Percentiles rank a stretch among this genome's conserved stretches.
Evolutionary conservation across 2,329 filamentous ascomycete species (phyloP).

Genomic region (Graphilbum ipis-grandicollis): DNA sequence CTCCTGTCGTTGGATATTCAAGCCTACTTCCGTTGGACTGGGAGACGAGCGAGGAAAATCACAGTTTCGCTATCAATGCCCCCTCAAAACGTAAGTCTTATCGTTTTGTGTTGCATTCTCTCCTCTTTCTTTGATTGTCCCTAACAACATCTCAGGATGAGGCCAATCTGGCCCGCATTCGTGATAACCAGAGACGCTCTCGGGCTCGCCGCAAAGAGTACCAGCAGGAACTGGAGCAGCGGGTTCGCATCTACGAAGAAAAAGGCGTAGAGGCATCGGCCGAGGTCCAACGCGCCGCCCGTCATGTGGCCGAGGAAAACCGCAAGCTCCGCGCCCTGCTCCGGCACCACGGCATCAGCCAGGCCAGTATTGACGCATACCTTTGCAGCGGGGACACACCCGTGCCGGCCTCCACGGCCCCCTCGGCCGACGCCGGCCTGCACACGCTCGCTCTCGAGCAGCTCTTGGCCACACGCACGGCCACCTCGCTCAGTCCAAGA

Average conservation of each 20-base stretch:
- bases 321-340: slow-evolving; percentile 42
- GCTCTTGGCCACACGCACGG: slow-evolving; percentile 19
- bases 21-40: too few species aligned
- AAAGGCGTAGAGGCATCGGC: slow-evolving; percentile 49
- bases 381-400: slow-evolving; percentile 10
- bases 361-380: slow-evolving; percentile 32
- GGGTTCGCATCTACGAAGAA: slow-evolving; percentile 43
- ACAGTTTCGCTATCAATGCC: too few species aligned
- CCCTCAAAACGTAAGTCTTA: not conserved
- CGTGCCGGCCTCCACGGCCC: not conserved
- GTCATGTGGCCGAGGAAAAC: slow-evolving; percentile 54
- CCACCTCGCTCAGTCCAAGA: slow-evolving; percentile 14
- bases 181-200: slow-evolving; percentile 64
- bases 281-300: slow-evolving; percentile 56
- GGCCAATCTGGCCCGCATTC: slow-evolving; percentile 35
- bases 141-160: slow-evolving; percentile 5
- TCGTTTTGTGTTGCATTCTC: not conserved
- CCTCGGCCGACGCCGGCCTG: not conserved
- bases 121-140: not conserved
- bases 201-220: slow-evolving; percentile 60
- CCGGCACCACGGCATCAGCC: slow-evolving; percentile 35
- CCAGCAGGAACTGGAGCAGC: slow-evolving; percentile 49
- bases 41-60: too few species aligned
- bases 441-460: slow-evolving; percentile 15
- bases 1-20: too few species aligned